Base-by-base conservation (phyloP, 1,284 basidiomycete genomes). In the Cryptococcus maquisensis region DNA sequence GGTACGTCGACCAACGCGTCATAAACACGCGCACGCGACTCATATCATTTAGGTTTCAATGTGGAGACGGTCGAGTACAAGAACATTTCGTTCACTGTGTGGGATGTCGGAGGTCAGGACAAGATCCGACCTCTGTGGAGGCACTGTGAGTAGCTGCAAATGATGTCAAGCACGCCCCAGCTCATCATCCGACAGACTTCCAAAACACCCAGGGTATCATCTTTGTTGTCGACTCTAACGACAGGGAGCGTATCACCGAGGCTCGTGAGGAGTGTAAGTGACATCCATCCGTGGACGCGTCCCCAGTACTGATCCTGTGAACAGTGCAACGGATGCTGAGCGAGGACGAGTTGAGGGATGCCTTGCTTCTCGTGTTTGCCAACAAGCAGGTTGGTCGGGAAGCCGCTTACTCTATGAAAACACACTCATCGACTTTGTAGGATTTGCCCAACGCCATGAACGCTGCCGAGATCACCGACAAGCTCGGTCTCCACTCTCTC, bases 141-240 rank as follows among this genome's bases (percentile, higher is more conserved):
- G 84, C 95, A 98, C 82, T 98, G 94, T 95, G 84, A 86, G 77
- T 77, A 18, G 16, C 8, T 18, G 37, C 35, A 9, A 41, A 37
- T 47, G 24, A n/a, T 12, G 3, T 12, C 36, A 18, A 15, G 18
- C 20, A 4, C 40, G 44, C 24, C 28, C 40, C 23, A 15, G 28
- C 36, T 38, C 15, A 26, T n/a, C 35, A 49, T 8, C 20, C 23
- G n/a, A n/a, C 66, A 96, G 95, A 99, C 82, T 99, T 97, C 91
- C 96, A 98, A 81, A 98, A 98, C 83, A 99, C 96, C 47, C 96
- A 99, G 81, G 96, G 95, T 67, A 98, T 99, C 81, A 98, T 99
- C 76, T 99, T 98, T 78, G 96, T 99, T 55, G 94, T 99, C 64
- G 96, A 99, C 79, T 98, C 96, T 54, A 98, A 98, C 79, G 96